A percentile compares a stretch with the other conserved stretches of the same genome.
These are phyloP conservation scores for Diaporthe destruens DNA, from an alignment of 2,329 filamentous ascomycete species.

Conservation along the genomic window DNA sequence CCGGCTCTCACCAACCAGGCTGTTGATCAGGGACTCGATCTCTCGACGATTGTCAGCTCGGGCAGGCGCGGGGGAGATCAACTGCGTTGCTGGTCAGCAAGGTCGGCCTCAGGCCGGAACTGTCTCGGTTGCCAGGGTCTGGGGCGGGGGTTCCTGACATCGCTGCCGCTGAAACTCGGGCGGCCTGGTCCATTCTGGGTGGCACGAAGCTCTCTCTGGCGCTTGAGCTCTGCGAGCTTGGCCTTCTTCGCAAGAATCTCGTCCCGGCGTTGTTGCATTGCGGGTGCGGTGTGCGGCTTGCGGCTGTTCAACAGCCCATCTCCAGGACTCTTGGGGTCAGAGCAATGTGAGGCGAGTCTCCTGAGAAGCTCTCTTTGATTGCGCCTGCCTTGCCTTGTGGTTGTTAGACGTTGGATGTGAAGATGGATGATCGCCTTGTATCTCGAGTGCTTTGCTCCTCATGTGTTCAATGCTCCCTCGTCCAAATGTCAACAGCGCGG, in stretches of 20 bases:
- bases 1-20: slow-evolving; percentile 82
- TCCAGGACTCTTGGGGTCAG: slow-evolving; percentile 50
- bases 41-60: slow-evolving; percentile 78
- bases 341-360: not conserved
- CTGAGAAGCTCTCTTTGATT: not conserved
- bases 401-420: not conserved
- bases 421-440: slow-evolving; percentile 20
- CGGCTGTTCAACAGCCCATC: slow-evolving; percentile 59
- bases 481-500: slow-evolving; percentile 36
- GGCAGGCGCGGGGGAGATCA: slow-evolving; percentile 77
- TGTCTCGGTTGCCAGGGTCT: slow-evolving; percentile 21
- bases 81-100: slow-evolving; percentile 55
- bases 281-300: slow-evolving; percentile 50
- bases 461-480: slow-evolving; percentile 30
- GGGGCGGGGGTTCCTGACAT: slow-evolving; percentile 67
- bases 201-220: slow-evolving; percentile 86
- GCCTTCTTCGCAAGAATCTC: slow-evolving; percentile 97
- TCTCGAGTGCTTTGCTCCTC: slow-evolving; percentile 28
- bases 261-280: slow-evolving; percentile 86
- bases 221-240: slow-evolving; percentile 95
- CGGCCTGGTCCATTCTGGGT: slow-evolving; percentile 79
- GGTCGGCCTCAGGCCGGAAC: slow-evolving; percentile 21
- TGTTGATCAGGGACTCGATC: slow-evolving; percentile 88
- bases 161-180: slow-evolving; percentile 75
- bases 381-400: not conserved